Percentiles rank a stretch among this genome's conserved stretches.
Conservation (phyloP, 202 grass and related monocot species). For the Sporobolus alterniflorus region DNA sequence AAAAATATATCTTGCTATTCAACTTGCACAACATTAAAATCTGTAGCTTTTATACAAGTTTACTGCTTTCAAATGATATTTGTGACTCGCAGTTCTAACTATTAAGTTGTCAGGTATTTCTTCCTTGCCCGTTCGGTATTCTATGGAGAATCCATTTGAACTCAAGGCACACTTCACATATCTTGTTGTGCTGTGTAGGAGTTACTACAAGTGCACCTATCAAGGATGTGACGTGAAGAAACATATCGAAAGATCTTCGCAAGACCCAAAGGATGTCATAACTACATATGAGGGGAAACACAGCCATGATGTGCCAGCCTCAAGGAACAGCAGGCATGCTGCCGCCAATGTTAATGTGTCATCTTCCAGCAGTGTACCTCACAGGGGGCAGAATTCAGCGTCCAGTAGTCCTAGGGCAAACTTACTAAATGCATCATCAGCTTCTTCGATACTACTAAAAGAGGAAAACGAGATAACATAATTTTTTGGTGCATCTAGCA, state of each 20-base stretch:
- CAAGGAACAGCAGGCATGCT: conserved; percentile 64
- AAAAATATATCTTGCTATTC: conserved; percentile 8
- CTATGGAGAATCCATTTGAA: conserved; percentile 1
- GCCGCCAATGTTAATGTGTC: conserved; percentile 39
- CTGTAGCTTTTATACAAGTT: conserved; percentile 16
- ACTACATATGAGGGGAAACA: conserved; percentile 98
- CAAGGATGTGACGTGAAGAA: conserved; percentile 90
- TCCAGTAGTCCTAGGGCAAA: conserved; percentile 42
- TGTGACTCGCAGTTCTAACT: neutral
- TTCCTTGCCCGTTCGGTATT: neutral
- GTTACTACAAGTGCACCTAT: conserved; percentile 98
- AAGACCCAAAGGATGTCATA: conserved; percentile 84
- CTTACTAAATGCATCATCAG: conserved; percentile 17
- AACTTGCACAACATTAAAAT: neutral
- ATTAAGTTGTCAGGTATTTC: neutral
- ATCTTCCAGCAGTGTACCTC: conserved; percentile 39
- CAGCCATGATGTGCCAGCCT: conserved; percentile 79
- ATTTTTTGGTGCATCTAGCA: conserved; percentile 19
- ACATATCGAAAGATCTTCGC: conserved; percentile 85
- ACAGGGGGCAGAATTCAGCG: conserved; percentile 29
- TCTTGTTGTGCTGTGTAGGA: conserved; percentile 50
- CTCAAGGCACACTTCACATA: conserved; percentile 17
- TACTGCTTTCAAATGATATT: conserved; percentile 17
- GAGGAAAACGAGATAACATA: conserved; percentile 75
- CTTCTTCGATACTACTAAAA: conserved; percentile 57